Evolutionary conservation across 176 grass and related monocot genomes (phyloP).

Genomic region (Saccharum officinarum): DNA sequence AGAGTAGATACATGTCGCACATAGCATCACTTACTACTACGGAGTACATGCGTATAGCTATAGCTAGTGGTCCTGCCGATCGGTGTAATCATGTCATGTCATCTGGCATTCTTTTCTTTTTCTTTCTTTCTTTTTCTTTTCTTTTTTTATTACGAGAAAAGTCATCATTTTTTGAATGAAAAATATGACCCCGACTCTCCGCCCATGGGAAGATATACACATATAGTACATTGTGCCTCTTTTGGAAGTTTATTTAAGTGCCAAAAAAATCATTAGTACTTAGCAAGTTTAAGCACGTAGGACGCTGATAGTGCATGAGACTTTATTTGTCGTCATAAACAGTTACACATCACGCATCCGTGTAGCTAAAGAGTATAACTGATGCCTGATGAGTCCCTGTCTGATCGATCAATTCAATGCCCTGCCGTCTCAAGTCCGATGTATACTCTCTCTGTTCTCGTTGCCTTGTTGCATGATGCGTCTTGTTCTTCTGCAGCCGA

Average conservation of each 20-base stretch:
- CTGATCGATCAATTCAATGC: background rate
- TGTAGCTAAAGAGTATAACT: background rate
- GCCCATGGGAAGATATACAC: too few species aligned
- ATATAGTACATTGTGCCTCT: too few species aligned
- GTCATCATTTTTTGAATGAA: too few species aligned
- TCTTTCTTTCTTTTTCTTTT: too few species aligned
- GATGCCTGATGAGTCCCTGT: background rate
- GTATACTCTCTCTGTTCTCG: background rate
- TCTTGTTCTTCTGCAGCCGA: background rate
- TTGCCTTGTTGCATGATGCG: background rate
- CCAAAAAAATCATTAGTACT: background rate
- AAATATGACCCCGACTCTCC: too few species aligned
- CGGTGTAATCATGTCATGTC: background rate
- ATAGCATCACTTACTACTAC: background rate
- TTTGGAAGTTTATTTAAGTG: background rate
- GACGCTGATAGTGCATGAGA: background rate
- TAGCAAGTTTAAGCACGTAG: background rate
- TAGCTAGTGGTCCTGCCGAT: background rate
- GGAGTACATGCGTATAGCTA: background rate
- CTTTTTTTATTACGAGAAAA: too few species aligned
- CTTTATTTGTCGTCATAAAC: conserved; percentile 14
- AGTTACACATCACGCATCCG: conserved; percentile 16
- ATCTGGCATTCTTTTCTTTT: background rate
- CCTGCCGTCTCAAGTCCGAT: background rate
- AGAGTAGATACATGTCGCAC: background rate